Base-by-base conservation (phyloP, 2,329 filamentous ascomycete species). In the Mariannaea sp. region DNA sequence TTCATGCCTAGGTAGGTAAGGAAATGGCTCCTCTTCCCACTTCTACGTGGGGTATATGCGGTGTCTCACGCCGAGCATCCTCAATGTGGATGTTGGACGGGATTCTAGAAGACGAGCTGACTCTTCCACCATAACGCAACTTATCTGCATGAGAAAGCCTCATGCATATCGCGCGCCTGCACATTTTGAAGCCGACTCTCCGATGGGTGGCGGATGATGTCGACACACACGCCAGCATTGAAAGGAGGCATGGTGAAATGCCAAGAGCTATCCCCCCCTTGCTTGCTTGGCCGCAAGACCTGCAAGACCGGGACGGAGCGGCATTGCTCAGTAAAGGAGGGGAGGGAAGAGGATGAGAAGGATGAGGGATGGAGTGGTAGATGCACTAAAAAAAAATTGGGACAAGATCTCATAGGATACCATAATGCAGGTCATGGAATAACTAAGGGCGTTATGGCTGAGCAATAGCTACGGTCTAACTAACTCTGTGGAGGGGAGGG, bases 121-220 rank as follows among this genome's bases (percentile, higher is more conserved):
- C 19, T 32, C 22, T 36, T 14, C 49, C 33, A 51, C 33, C 49
- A 51, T 35, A 45, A 41, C 42, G 49, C 35, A 30, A 29, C 40
- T 27, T 27, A 26, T 33, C 40, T 43, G 33, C 35, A 41, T 39
- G 33, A n/a, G 49, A 22, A 52, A 30, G 44, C 32, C 49, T 29
- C 26, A 36, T 35, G 38, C 43, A 48, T 20, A 17, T 19, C 35
- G 35, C 16, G 22, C 44, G 14, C 14, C 50, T 38, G 56, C 33
- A 52, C 58, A 48, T 45, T 48, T 51, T 41, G 39, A 52, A 40
- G 38, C 57, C 57, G 55, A 58, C 57, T 17, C 52, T 57, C 55
- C 26, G 41, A 8, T 40, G 55, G 30, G 22, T 40, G 55, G 30
- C 22, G 20, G 46, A 40, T 29, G 49, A 46, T 42, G 35, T 33